Evolutionary conservation across 2,329 filamentous ascomycete species (phyloP).

Genomic region (Alternaria viburni): DNA sequence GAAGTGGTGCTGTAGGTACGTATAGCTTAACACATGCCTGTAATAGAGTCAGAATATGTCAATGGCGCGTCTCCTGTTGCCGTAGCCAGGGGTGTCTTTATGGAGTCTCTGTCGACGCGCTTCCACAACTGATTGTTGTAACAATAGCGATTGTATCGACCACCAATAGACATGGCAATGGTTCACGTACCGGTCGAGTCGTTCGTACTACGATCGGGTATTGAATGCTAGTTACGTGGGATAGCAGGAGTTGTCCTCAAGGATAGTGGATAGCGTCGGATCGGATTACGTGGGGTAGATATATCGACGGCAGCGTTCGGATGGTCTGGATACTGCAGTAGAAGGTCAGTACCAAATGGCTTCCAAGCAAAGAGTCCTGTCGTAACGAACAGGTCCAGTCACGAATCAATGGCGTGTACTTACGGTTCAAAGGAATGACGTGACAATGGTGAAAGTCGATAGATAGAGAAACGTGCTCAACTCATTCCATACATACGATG

Average conservation of each 20-base stretch:
- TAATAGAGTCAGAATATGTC: conserved; percentile 11
- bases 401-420: conserved; percentile 9
- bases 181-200: conserved; percentile 13
- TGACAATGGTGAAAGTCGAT: background rate
- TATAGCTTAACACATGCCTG: conserved; percentile 39
- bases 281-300: conserved; percentile 5
- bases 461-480: conserved; percentile 1
- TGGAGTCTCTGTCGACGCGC: background rate
- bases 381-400: background rate
- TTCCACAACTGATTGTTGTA: background rate
- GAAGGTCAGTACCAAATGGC: conserved; percentile 11
- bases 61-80: background rate
- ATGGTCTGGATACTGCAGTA: background rate
- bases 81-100: background rate
- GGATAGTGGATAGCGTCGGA: background rate
- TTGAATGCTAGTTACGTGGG: background rate
- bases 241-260: background rate
- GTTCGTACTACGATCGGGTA: background rate
- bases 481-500: conserved; percentile 1
- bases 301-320: background rate
- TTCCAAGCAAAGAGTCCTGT: background rate
- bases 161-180: background rate
- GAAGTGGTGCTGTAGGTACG: conserved; percentile 32
- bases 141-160: background rate
- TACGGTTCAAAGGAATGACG: conserved; percentile 13